Conservation (phyloP, 139 green algal genomes). For the Astrephomene gubernaculifera region DNA sequence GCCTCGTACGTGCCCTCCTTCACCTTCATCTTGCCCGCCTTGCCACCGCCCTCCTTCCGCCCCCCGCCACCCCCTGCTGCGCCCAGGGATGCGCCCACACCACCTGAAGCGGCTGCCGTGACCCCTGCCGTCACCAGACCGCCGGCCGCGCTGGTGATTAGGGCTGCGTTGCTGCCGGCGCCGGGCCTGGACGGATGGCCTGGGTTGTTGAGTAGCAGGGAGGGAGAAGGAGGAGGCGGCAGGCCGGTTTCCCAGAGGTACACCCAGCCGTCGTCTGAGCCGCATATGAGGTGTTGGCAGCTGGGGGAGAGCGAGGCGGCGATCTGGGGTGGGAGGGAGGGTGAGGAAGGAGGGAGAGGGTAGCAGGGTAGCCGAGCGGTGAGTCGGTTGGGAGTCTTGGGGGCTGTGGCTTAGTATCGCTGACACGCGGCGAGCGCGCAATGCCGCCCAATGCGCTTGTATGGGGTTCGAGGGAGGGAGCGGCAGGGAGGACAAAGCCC, state of each 20-base stretch:
- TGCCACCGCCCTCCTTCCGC: background rate
- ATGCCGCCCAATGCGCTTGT: too few relatives aligned
- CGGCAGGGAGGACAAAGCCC: too few relatives aligned
- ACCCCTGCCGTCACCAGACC: too few relatives aligned
- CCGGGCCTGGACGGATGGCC: background rate
- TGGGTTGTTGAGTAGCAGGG: background rate
- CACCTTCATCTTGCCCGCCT: background rate
- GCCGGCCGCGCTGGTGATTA: too few relatives aligned
- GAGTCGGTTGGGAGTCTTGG: too few relatives aligned
- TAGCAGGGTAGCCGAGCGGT: too few relatives aligned
- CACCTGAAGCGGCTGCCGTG: background rate
- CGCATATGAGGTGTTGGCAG: constrained; percentile 73
- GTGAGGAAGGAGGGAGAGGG: too few relatives aligned
- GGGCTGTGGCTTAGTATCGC: too few relatives aligned
- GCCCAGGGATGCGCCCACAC: background rate
- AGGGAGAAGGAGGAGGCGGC: background rate
- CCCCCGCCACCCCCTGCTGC: too few relatives aligned
- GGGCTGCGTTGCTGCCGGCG: background rate
- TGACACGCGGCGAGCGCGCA: too few relatives aligned
- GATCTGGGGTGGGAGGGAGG: background rate
- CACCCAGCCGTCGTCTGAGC: constrained; percentile 83
- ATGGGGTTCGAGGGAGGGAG: too few relatives aligned
- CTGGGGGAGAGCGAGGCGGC: constrained; percentile 43
- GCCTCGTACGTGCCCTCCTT: constrained; percentile 49
- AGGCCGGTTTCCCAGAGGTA: constrained; percentile 75